These are phyloP conservation scores for Funneliformis mosseae DNA, from an alignment of 192 early-diverging fungal species.

Conservation along the genomic window DNA sequence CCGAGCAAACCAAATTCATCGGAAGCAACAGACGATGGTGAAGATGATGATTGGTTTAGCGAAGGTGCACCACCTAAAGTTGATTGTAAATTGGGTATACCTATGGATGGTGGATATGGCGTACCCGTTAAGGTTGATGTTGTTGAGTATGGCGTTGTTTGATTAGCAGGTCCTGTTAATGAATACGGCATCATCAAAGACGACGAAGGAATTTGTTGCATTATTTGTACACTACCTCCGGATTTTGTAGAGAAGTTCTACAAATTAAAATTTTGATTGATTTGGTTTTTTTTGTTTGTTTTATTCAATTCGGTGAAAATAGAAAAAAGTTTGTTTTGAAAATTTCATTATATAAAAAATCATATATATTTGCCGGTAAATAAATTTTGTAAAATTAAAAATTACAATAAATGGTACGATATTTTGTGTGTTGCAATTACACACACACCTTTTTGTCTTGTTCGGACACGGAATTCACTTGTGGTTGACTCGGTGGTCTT, in stretches of 20 bases:
- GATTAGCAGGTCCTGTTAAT: slow-evolving; percentile 16
- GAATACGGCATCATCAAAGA: slow-evolving; percentile 41
- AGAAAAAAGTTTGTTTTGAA: too few species aligned
- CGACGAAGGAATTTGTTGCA: slow-evolving; percentile 19
- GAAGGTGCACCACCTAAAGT: neutral
- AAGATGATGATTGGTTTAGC: slow-evolving; percentile 22
- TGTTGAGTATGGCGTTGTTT: slow-evolving; percentile 34
- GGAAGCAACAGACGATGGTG: slow-evolving; percentile 15
- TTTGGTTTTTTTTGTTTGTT: too few species aligned
- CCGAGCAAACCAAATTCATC: slow-evolving; percentile 73
- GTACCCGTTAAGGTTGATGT: slow-evolving; percentile 15
- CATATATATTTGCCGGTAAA: neutral
- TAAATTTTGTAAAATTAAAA: neutral
- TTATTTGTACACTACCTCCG: slow-evolving; percentile 34
- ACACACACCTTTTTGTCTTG: slow-evolving; percentile 34
- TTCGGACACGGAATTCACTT: slow-evolving; percentile 33
- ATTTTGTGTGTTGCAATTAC: neutral
- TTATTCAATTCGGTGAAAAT: too few species aligned
- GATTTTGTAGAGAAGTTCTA: slow-evolving; percentile 49
- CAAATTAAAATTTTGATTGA: neutral
- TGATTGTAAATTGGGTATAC: slow-evolving; percentile 31
- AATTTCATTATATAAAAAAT: neutral
- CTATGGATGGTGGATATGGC: slow-evolving; percentile 6
- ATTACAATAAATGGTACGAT: neutral
- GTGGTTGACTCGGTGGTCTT: slow-evolving; percentile 23